phyloP scores from a whole-genome alignment of 768 basidiomycete species.

The Boletus rubescentipes region DNA sequence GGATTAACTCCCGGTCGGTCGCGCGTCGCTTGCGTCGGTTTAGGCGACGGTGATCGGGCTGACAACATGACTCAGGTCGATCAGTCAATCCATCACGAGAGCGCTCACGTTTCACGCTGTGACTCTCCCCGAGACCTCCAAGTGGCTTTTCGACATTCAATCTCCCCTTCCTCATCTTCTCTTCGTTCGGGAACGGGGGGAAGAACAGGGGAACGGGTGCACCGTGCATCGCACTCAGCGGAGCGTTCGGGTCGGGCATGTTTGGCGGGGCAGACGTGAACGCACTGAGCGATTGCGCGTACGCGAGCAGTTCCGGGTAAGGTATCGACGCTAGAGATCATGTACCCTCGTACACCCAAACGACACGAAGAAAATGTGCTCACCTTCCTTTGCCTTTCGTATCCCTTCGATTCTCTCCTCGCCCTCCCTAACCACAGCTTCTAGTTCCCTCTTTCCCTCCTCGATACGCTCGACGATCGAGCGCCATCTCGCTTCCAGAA shows the following conservation, averaged over 20 bases:
- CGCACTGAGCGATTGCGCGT: slow-evolving; percentile 80
- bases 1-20: slow-evolving; percentile 59
- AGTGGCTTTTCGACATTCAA: slow-evolving; percentile 80
- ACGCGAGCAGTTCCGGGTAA: slow-evolving; percentile 79
- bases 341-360: background rate
- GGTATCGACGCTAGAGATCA: slow-evolving; percentile 63
- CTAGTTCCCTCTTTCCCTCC: slow-evolving; percentile 64
- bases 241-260: slow-evolving; percentile 70
- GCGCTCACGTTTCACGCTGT: slow-evolving; percentile 70
- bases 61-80: slow-evolving; percentile 8
- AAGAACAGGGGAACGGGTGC: slow-evolving; percentile 80
- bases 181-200: slow-evolving; percentile 89
- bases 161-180: slow-evolving; percentile 83
- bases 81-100: slow-evolving; percentile 3
- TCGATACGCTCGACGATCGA: slow-evolving; percentile 66
- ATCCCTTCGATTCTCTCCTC: slow-evolving; percentile 70
- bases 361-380: slow-evolving; percentile 12
- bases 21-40: slow-evolving; percentile 43
- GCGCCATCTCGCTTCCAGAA: slow-evolving; percentile 65
- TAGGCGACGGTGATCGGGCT: slow-evolving; percentile 68
- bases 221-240: slow-evolving; percentile 46
- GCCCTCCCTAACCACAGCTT: slow-evolving; percentile 71
- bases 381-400: slow-evolving; percentile 70
- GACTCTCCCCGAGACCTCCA: slow-evolving; percentile 76
- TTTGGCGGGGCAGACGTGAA: slow-evolving; percentile 90